phyloP scores from a whole-genome alignment of 805 yeast genomes.

The Candida boleticola region DNA sequence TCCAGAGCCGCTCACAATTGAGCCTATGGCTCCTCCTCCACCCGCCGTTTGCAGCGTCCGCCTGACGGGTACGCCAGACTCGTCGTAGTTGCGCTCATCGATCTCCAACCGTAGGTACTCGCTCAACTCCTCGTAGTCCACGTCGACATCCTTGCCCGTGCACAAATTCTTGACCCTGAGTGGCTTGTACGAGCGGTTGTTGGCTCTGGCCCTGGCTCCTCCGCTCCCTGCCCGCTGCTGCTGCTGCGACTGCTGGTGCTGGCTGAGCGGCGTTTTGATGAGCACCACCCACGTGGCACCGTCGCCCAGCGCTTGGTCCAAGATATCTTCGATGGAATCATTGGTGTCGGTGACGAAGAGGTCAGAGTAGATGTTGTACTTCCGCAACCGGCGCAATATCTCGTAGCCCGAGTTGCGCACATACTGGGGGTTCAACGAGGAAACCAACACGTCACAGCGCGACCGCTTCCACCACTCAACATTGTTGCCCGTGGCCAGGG shows the following conservation, averaged over 20 bases:
- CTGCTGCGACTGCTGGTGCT: background rate
- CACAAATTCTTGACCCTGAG: conserved; percentile 65
- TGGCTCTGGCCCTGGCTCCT: conserved; percentile 32
- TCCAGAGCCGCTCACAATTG: background rate
- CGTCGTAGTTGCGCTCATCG: conserved; percentile 21
- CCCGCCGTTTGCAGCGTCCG: background rate
- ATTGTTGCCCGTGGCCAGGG: background rate
- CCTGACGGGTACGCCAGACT: background rate
- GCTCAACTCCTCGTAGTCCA: conserved; percentile 66
- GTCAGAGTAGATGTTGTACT: conserved; percentile 76
- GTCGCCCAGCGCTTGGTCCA: conserved; percentile 59
- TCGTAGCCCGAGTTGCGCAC: conserved; percentile 63
- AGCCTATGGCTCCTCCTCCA: background rate
- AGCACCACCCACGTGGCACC: conserved; percentile 77
- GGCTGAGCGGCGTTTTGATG: conserved; percentile 62
- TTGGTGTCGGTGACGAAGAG: conserved; percentile 27
- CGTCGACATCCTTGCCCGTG: conserved; percentile 64
- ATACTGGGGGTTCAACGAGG: conserved; percentile 59
- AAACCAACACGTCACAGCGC: conserved; percentile 80
- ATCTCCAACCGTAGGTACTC: conserved; percentile 23
- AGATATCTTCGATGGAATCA: conserved; percentile 55
- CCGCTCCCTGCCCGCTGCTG: background rate
- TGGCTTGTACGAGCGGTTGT: conserved; percentile 61
- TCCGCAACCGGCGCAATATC: conserved; percentile 68
- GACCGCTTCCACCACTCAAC: conserved; percentile 22